A percentile compares a stretch with the other conserved stretches of the same genome.
These are phyloP conservation scores for Lumnitzera littorea DNA, from an alignment of 345 rosid species.

Conservation along the genomic window DNA sequence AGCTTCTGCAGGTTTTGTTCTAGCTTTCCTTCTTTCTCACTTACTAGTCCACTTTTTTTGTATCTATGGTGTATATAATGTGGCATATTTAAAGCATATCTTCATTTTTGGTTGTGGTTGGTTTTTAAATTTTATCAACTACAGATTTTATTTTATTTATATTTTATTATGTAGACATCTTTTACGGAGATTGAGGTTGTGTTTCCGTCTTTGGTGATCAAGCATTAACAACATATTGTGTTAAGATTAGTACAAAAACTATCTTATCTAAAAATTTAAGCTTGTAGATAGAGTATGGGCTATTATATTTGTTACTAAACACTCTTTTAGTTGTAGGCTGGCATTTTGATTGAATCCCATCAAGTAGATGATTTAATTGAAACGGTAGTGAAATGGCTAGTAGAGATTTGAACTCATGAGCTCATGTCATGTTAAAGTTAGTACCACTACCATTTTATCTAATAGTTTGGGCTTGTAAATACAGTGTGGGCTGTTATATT, in stretches of 20 bases:
- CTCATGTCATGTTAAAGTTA: background rate
- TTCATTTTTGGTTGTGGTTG: background rate
- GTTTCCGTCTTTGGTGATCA: too few relatives aligned
- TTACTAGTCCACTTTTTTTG: background rate
- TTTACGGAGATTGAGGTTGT: background rate
- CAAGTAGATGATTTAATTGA: too few relatives aligned
- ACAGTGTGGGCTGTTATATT: too few relatives aligned
- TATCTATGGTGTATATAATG: background rate
- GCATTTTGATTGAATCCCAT: too few relatives aligned
- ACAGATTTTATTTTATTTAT: background rate
- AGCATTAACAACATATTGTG: background rate
- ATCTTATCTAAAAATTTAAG: background rate
- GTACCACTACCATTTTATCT: background rate
- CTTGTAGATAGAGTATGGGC: too few relatives aligned
- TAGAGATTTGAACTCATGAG: too few relatives aligned
- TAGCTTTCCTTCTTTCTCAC: slow-evolving; percentile 9
- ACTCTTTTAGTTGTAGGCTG: too few relatives aligned
- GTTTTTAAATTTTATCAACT: background rate
- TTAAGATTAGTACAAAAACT: background rate
- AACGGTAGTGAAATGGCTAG: too few relatives aligned
- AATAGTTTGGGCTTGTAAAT: background rate
- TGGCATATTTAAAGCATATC: background rate
- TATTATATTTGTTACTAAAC: too few relatives aligned
- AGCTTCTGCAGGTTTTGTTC: slow-evolving; percentile 81
- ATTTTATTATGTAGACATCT: background rate